phyloP scores from a whole-genome alignment of 257 asterid species.

The Apocynum venetum region DNA sequence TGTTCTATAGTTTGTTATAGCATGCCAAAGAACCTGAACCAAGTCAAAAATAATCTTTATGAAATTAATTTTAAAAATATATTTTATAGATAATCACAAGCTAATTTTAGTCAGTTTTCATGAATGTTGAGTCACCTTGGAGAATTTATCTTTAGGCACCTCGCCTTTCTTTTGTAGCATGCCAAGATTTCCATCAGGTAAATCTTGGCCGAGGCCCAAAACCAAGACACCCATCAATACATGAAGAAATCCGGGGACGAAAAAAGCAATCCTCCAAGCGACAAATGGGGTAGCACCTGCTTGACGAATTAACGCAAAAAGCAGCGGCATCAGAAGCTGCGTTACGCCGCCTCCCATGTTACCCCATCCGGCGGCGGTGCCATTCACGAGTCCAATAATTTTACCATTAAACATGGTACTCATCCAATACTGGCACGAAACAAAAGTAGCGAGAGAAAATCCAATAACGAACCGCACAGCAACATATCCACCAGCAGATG shows the following conservation, averaged over 20 bases:
- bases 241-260: conserved; percentile 53
- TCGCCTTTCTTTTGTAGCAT: conserved; percentile 42
- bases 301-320: conserved; percentile 32
- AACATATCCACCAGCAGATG: conserved; percentile 44
- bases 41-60: neutral
- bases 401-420: conserved; percentile 50
- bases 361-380: conserved; percentile 65
- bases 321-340: conserved; percentile 57
- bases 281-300: conserved; percentile 48
- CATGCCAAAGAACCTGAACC: conserved; percentile 41
- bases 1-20: conserved; percentile 48
- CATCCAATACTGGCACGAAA: conserved; percentile 62
- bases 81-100: too few relatives aligned
- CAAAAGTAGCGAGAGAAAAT: conserved; percentile 59
- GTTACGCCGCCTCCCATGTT: conserved; percentile 66
- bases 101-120: too few relatives aligned
- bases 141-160: conserved; percentile 33
- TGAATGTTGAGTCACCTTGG: conserved; percentile 24
- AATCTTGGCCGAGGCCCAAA: conserved; percentile 50
- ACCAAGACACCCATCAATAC: conserved; percentile 45
- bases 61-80: too few relatives aligned
- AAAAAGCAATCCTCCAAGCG: conserved; percentile 58
- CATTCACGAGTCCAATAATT: conserved; percentile 54
- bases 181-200: conserved; percentile 51
- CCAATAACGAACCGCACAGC: conserved; percentile 57